phyloP scores from a whole-genome alignment of 2,329 filamentous ascomycete genomes.

The Aspergillus amoenus region DNA sequence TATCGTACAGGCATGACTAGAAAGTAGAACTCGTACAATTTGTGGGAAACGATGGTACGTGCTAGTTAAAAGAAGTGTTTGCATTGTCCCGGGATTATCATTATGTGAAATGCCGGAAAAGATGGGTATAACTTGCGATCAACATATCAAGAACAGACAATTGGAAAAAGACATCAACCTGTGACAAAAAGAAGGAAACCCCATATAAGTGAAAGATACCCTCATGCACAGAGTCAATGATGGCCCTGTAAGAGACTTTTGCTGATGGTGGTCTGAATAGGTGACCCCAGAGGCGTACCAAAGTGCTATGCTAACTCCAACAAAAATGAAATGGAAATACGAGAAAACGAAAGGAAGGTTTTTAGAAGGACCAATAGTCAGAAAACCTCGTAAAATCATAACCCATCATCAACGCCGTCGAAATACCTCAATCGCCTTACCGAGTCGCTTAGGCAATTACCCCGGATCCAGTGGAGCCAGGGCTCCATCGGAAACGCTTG shows the following conservation, averaged over 20 bases:
- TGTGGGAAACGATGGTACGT: background rate
- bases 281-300: background rate
- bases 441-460: conserved; percentile 31
- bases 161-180: background rate
- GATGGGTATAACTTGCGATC: conserved; percentile 9
- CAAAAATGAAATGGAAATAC: background rate
- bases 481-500: conserved; percentile 44
- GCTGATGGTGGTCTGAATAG: background rate
- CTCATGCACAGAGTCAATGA: background rate
- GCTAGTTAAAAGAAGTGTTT: background rate
- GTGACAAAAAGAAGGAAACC: background rate
- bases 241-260: conserved; percentile 8
- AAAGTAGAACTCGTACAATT: background rate
- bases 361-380: background rate
- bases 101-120: background rate
- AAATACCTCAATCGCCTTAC: conserved; percentile 4
- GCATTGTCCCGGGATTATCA: background rate
- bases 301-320: conserved; percentile 3
- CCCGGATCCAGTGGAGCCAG: conserved; percentile 36
- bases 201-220: background rate
- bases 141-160: background rate
- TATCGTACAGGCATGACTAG: background rate
- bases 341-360: background rate
- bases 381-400: conserved; percentile 1
- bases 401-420: conserved; percentile 3